phyloP scores from a whole-genome alignment of 495 filamentous ascomycete genomes.

The Penicillium lagena region DNA sequence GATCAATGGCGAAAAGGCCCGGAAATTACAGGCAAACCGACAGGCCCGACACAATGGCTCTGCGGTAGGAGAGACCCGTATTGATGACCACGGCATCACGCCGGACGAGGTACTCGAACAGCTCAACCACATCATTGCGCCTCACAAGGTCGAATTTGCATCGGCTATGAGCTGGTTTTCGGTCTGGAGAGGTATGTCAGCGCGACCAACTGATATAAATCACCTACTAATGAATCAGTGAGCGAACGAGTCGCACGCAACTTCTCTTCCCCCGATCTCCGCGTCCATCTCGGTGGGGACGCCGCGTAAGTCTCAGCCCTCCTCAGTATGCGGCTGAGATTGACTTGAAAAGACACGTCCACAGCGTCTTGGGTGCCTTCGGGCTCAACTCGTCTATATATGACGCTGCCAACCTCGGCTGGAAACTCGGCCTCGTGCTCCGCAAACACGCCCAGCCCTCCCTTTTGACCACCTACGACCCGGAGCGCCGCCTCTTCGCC shows the following conservation, averaged over 20 bases:
- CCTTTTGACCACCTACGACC: constrained; percentile 18
- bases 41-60: too few species aligned
- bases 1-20: too few species aligned
- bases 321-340: too few species aligned
- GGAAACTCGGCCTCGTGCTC: constrained; percentile 32
- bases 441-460: not conserved
- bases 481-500: constrained; percentile 21
- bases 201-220: constrained; percentile 9
- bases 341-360: constrained; percentile 7
- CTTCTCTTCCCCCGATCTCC: constrained; percentile 20
- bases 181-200: constrained; percentile 27
- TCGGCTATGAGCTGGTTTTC: constrained; percentile 31
- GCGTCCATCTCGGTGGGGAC: constrained; percentile 30
- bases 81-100: constrained; percentile 15
- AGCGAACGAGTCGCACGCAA: constrained; percentile 27
- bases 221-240: too few species aligned
- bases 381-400: constrained; percentile 34
- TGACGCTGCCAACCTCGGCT: constrained; percentile 29
- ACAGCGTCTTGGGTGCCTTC: constrained; percentile 34
- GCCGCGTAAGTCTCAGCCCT: constrained; percentile 16
- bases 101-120: constrained; percentile 30
- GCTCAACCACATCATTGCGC: constrained; percentile 28
- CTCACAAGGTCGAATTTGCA: constrained; percentile 26
- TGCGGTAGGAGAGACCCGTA: too few species aligned
- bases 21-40: too few species aligned